phyloP scores from a whole-genome alignment of 441 rosid genomes.

The Syzygium malaccense region DNA sequence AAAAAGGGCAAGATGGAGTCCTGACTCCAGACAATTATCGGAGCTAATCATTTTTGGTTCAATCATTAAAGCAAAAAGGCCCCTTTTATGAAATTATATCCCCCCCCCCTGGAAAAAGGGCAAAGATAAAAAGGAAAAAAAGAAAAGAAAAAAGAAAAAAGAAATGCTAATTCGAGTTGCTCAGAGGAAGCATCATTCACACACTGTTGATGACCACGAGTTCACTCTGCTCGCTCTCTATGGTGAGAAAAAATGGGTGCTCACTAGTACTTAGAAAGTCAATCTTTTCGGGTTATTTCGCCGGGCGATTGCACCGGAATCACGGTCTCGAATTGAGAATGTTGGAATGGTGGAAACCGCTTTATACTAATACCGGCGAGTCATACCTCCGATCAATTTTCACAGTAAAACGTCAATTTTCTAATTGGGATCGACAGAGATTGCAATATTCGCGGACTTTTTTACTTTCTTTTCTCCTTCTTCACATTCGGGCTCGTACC shows the following conservation, averaged over 20 bases:
- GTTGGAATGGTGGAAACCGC: not conserved
- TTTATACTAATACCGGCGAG: not conserved
- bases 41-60: not conserved
- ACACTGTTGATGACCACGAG: not conserved
- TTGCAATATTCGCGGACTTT: rapidly evolving
- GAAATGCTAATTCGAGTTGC: not conserved
- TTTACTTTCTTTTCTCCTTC: not conserved
- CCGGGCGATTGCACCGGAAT: not conserved
- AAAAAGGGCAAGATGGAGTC: not conserved
- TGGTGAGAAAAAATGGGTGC: not conserved
- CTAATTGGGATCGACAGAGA: not conserved
- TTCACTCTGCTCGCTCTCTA: not conserved
- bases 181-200: not conserved
- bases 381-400: not conserved
- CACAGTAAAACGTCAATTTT: no score
- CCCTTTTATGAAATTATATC: not conserved
- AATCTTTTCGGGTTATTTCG: not conserved
- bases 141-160: rapidly evolving
- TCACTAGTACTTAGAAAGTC: not conserved
- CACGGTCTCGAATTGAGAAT: no score
- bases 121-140: not conserved
- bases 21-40: not conserved
- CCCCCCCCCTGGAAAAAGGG: not conserved
- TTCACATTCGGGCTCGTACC: not conserved
- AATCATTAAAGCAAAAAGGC: not conserved